Percentiles rank a stretch among this genome's conserved stretches.
Conservation (phyloP, 2,329 filamentous ascomycete genomes). For the Phialophora macrospora region DNA sequence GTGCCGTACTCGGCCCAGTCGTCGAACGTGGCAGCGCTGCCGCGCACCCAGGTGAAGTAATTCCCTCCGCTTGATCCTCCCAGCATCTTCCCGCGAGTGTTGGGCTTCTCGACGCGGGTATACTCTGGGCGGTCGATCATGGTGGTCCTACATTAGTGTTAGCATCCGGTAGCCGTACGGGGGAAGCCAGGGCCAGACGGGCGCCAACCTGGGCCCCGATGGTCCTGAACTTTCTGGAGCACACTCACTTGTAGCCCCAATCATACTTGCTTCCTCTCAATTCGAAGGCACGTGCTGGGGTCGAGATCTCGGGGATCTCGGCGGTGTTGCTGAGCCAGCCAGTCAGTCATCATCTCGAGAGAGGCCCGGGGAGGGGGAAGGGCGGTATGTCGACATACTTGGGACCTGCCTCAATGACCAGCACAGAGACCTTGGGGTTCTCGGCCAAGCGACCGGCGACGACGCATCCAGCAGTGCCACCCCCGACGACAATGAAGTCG, state of each 20-base stretch:
- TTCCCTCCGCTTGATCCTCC: conserved; percentile 65
- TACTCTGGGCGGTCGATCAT: conserved; percentile 65
- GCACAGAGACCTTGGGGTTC: conserved; percentile 53
- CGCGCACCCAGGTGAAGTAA: conserved; percentile 68
- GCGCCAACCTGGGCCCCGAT: too few relatives aligned
- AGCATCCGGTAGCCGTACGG: too few relatives aligned
- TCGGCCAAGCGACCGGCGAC: conserved; percentile 60
- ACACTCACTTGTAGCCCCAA: conserved; percentile 23
- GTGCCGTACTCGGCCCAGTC: conserved; percentile 55
- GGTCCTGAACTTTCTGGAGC: too few relatives aligned
- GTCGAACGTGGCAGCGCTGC: conserved; percentile 62
- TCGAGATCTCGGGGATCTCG: conserved; percentile 58
- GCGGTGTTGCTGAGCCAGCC: conserved; percentile 47
- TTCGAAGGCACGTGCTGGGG: conserved; percentile 59
- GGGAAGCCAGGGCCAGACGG: too few relatives aligned
- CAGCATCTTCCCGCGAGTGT: conserved; percentile 64
- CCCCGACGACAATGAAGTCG: conserved; percentile 43
- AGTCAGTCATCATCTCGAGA: background rate
- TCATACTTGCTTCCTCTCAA: conserved; percentile 62
- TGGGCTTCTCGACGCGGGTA: conserved; percentile 66
- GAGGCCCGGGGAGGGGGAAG: too few relatives aligned
- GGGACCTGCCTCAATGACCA: conserved; percentile 47
- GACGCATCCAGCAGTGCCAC: conserved; percentile 55
- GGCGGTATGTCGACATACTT: conserved; percentile 32
- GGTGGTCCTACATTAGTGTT: conserved; percentile 60